Base-by-base conservation (phyloP, 495 filamentous ascomycete species). In the Lasiosphaeria miniovina region DNA sequence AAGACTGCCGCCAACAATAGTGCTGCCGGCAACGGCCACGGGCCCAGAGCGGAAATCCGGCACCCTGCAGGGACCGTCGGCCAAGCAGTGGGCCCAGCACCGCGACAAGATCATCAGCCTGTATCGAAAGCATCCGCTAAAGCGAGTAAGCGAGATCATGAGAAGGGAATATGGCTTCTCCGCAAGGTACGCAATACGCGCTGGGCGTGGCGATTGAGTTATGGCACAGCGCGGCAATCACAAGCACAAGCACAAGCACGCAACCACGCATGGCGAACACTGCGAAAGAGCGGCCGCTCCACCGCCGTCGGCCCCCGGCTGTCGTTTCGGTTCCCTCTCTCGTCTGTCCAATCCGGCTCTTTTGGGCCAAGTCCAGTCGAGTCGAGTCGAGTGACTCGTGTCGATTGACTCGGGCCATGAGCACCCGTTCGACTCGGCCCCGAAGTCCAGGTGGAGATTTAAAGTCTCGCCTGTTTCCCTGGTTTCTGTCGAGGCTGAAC, bases 81-180 rank as follows among this genome's bases (percentile, higher is more conserved):
- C 67, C 8, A 67, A 61, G 55, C 65, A 71, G 6, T 71, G 69
- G 69, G 67, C 62, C 8, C 40, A 46, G 32, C 61, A 71, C 48
- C 69, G 67, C 52, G 68, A 71, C 14, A 71, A 61, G 59, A 71
- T 70, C 63, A 52, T 70, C 60, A 60, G 56, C 35, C 67, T 71
- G 52, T 71, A 71, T 61, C 62, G 51, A 46, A 62, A 70, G 60
- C 66, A 63, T 50, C 67, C 69, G 41, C 59, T 71, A 35, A 68
- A 71, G 58, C 61, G 59, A 54, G 69, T 71, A 43, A 70, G 67
- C 61, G 67, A 71, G 50, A 59, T 70, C 35, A 71, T 71, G 67
- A 70, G 52, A 34, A 71, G 59, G 24, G 57, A 68, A 12, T 62
- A 70, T 61, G 66, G 64, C 65, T 70, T 71, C 62, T 65, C 65